A percentile compares a stretch with the other conserved stretches of the same genome.
Conservation (phyloP, 257 asterid species). For the Petrea volubilis region DNA sequence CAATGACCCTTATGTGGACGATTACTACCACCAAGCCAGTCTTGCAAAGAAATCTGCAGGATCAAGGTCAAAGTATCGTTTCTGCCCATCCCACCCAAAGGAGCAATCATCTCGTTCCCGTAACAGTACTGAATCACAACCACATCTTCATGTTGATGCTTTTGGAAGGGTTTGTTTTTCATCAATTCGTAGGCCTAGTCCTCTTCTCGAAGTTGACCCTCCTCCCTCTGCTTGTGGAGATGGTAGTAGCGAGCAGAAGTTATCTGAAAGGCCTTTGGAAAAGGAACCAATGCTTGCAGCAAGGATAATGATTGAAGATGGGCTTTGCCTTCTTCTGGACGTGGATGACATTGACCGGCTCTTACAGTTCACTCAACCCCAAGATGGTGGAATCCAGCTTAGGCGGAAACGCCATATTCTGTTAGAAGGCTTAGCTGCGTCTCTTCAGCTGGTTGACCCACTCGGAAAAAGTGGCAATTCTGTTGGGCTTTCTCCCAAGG, state of each 20-base stretch:
- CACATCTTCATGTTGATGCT: constrained; percentile 85
- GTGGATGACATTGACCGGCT: constrained; percentile 89
- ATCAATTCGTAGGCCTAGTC: constrained; percentile 72
- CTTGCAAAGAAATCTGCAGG: constrained; percentile 78
- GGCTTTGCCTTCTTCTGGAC: constrained; percentile 69
- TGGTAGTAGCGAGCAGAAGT: constrained; percentile 52
- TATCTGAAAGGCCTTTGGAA: constrained; percentile 65
- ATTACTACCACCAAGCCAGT: constrained; percentile 87
- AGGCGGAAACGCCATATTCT: constrained; percentile 76
- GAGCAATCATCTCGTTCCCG: constrained; percentile 81
- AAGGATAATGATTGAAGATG: constrained; percentile 79
- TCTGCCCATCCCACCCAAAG: constrained; percentile 67
- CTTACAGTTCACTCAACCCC: constrained; percentile 64
- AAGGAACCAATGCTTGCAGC: constrained; percentile 95
- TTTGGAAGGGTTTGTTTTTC: constrained; percentile 84
- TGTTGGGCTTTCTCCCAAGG: constrained; percentile 70
- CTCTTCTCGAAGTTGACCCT: constrained; percentile 81
- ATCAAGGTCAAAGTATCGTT: constrained; percentile 59
- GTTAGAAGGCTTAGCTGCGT: constrained; percentile 90
- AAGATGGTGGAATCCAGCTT: constrained; percentile 78
- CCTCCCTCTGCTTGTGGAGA: constrained; percentile 87
- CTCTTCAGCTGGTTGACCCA: constrained; percentile 96
- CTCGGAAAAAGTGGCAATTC: constrained; percentile 73
- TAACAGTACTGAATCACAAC: constrained; percentile 64
- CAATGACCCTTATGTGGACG: constrained; percentile 75